Conservation (phyloP, 495 filamentous ascomycete species). For the Trichoderma gamsii region DNA sequence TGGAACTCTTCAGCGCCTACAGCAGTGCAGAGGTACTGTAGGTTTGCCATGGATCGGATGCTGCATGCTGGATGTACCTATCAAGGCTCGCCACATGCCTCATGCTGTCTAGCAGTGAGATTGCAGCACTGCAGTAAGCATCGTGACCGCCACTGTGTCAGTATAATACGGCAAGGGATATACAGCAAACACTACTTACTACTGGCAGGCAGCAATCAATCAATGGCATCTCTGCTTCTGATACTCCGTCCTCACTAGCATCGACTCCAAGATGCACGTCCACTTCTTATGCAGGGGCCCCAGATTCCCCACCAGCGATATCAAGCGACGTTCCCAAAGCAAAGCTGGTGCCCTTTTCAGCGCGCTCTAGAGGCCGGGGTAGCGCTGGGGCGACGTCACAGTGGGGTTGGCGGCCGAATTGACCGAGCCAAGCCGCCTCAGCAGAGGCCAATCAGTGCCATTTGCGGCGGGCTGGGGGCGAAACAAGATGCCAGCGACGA, state of each 20-base stretch:
- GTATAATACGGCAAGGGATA: no score
- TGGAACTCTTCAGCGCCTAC: not conserved
- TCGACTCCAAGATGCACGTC: no score
- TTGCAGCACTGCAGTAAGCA: no score
- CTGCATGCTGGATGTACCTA: not conserved
- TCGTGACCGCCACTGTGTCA: no score
- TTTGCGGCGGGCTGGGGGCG: not conserved
- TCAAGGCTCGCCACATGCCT: no score
- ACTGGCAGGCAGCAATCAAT: no score
- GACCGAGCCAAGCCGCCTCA: conserved; percentile 10
- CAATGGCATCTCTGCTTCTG: no score
- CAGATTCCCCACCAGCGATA: not conserved
- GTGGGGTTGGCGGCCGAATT: not conserved
- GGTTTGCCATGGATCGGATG: not conserved
- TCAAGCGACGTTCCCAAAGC: not conserved
- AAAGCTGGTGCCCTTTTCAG: not conserved
- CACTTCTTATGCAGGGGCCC: not conserved
- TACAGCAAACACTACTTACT: not conserved
- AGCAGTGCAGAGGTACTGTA: not conserved
- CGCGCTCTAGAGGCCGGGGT: not conserved
- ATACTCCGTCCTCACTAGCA: no score
- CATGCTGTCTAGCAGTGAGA: no score
- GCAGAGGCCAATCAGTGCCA: not conserved
- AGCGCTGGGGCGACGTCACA: conserved; percentile 4
- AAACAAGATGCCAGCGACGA: not conserved